phyloP scores from a whole-genome alignment of 2,329 filamentous ascomycete species.

The Colletotrichum scovillei region DNA sequence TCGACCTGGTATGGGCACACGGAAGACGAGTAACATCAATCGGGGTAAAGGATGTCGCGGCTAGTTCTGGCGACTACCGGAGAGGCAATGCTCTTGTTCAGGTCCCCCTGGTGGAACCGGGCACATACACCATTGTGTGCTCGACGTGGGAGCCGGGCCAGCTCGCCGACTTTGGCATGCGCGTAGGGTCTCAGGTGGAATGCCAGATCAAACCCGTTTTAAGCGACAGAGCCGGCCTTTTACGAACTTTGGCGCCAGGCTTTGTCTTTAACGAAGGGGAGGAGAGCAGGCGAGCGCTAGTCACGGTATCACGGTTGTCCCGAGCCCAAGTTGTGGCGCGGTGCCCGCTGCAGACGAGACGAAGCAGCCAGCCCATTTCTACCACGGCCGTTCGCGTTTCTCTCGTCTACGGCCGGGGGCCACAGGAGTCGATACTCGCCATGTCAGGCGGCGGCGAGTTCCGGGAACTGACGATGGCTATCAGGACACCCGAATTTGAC shows the following conservation, averaged over 20 bases:
- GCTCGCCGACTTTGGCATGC: constrained; percentile 78
- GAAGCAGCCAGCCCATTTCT: constrained; percentile 38
- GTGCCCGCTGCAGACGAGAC: constrained; percentile 13
- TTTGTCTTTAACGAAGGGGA: constrained; percentile 61
- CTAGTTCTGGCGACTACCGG: constrained; percentile 89
- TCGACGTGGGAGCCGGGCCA: constrained; percentile 91
- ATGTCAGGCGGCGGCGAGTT: constrained; percentile 80
- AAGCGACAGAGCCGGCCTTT: constrained; percentile 79
- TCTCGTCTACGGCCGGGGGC: constrained; percentile 78
- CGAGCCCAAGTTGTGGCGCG: constrained; percentile 67
- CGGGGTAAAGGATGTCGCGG: constrained; percentile 80
- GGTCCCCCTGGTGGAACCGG: constrained; percentile 69
- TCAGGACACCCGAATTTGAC: constrained; percentile 81
- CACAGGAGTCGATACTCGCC: constrained; percentile 73
- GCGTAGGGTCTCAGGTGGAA: constrained; percentile 73
- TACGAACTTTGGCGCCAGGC: constrained; percentile 69
- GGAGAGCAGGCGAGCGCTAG: constrained; percentile 51
- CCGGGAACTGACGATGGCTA: constrained; percentile 72
- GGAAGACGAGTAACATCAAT: constrained; percentile 79
- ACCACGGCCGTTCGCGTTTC: constrained; percentile 71
- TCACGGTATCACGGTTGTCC: constrained; percentile 64
- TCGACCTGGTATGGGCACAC: constrained; percentile 84
- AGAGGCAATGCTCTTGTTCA: constrained; percentile 81
- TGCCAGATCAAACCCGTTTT: constrained; percentile 71
- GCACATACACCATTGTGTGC: constrained; percentile 87